These are phyloP conservation scores for Metarhizium humberi DNA, from an alignment of 2,329 filamentous ascomycete genomes.

Conservation along the genomic window DNA sequence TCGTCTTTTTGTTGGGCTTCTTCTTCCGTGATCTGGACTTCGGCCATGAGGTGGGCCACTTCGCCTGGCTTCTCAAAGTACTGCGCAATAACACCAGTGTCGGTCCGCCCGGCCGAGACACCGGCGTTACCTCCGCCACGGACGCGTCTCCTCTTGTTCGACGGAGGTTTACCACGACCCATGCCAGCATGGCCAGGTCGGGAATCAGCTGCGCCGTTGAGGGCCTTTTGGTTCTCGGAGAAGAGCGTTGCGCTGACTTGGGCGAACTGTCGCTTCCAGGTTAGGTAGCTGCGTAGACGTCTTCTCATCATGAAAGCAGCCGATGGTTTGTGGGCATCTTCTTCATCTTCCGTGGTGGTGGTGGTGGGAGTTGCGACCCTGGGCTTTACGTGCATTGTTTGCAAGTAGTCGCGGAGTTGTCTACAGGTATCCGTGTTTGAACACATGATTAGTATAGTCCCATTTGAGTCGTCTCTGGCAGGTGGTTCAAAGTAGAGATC, in stretches of 20 bases:
- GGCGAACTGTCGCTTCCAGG: conserved; percentile 84
- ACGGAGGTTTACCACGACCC: conserved; percentile 53
- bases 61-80: conserved; percentile 77
- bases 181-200: conserved; percentile 34
- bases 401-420: conserved; percentile 83
- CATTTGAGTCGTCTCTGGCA: conserved; percentile 73
- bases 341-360: conserved; percentile 18
- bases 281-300: conserved; percentile 75
- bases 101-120: conserved; percentile 49
- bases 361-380: conserved; percentile 27
- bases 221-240: conserved; percentile 67
- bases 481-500: conserved; percentile 78
- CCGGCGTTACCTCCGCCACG: conserved; percentile 65
- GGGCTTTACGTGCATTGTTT: conserved; percentile 74
- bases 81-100: conserved; percentile 65
- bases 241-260: conserved; percentile 75
- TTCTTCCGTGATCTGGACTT: conserved; percentile 70
- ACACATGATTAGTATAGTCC: conserved; percentile 94
- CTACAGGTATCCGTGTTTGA: conserved; percentile 76
- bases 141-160: conserved; percentile 78
- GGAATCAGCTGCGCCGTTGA: conserved; percentile 56
- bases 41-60: conserved; percentile 72
- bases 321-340: conserved; percentile 54
- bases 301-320: conserved; percentile 84
- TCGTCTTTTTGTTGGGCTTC: conserved; percentile 71